These are phyloP conservation scores for Pythium utonaiense DNA, from an alignment of 352 stramenopile species.

Conservation along the genomic window DNA sequence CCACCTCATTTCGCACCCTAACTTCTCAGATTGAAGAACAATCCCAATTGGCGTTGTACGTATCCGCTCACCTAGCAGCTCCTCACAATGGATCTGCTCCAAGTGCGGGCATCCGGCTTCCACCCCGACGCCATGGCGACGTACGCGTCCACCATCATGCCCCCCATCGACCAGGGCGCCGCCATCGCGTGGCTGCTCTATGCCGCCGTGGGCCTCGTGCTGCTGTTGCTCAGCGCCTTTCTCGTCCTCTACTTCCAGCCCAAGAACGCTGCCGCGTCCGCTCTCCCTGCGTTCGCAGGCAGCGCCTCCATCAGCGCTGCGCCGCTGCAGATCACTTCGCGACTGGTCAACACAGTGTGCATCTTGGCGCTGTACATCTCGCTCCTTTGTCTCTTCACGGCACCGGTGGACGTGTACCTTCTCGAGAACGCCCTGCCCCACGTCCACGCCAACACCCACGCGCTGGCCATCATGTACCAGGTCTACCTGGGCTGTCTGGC, in stretches of 20 bases:
- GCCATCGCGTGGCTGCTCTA: conserved; percentile 63
- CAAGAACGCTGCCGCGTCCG: conserved; percentile 42
- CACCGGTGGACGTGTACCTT: conserved; percentile 76
- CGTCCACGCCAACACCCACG: conserved; percentile 46
- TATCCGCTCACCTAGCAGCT: neutral
- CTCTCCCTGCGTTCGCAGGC: conserved; percentile 47
- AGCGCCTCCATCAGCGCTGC: conserved; percentile 55
- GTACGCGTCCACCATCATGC: neutral
- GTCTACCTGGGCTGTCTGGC: conserved; percentile 64
- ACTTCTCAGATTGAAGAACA: conserved; percentile 15
- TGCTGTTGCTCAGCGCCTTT: conserved; percentile 48
- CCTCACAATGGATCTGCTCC: neutral
- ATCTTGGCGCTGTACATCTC: conserved; percentile 66
- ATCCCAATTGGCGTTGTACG: neutral
- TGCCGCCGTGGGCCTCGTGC: conserved; percentile 47
- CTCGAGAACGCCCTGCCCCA: conserved; percentile 67
- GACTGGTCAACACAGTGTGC: conserved; percentile 68
- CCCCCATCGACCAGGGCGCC: conserved; percentile 27
- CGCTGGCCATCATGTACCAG: conserved; percentile 61
- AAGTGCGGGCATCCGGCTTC: conserved; percentile 2
- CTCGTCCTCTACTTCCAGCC: conserved; percentile 70
- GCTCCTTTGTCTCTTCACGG: conserved; percentile 73
- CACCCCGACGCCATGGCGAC: conserved; percentile 1
- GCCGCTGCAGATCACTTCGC: conserved; percentile 58
- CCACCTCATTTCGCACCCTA: neutral